These are phyloP conservation scores for Dothideomycetes sp. DNA, from an alignment of 2,329 filamentous ascomycete species.

Conservation along the genomic window DNA sequence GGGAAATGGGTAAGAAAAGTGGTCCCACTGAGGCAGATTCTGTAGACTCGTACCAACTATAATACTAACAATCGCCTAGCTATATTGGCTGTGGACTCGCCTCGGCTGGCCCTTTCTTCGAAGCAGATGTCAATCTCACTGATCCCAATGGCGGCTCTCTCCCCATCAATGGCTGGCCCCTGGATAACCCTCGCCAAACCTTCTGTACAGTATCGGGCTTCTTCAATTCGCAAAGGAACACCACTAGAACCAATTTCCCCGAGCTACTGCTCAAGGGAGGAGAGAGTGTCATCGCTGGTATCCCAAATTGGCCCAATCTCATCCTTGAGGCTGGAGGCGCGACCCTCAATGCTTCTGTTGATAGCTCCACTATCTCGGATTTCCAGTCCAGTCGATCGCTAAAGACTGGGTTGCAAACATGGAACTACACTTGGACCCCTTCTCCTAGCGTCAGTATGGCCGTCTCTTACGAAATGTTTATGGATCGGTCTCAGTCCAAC, in stretches of 20 bases:
- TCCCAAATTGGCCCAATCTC: constrained; percentile 59
- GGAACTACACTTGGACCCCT: constrained; percentile 60
- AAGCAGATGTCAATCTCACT: constrained; percentile 46
- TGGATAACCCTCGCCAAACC: constrained; percentile 53
- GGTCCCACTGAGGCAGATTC: too few species aligned
- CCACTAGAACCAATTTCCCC: constrained; percentile 53
- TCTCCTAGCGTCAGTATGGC: constrained; percentile 40
- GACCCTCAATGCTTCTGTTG: constrained; percentile 52
- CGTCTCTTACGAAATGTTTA: constrained; percentile 57
- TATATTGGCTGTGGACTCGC: constrained; percentile 57
- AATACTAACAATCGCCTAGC: constrained; percentile 5
- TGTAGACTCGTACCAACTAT: too few species aligned
- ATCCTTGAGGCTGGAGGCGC: constrained; percentile 46
- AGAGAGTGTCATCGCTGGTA: constrained; percentile 61
- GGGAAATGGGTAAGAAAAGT: constrained; percentile 48
- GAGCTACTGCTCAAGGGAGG: constrained; percentile 62
- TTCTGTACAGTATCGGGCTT: constrained; percentile 62
- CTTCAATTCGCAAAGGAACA: constrained; percentile 51
- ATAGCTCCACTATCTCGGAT: constrained; percentile 48
- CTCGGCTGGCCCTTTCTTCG: constrained; percentile 55
- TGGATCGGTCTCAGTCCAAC: constrained; percentile 54
- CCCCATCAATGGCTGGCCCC: constrained; percentile 50
- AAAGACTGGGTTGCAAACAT: constrained; percentile 52
- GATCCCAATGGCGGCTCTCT: constrained; percentile 36
- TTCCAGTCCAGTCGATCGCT: constrained; percentile 56